These are phyloP conservation scores for Oidiodendron maius DNA, from an alignment of 495 filamentous ascomycete genomes.

Conservation along the genomic window DNA sequence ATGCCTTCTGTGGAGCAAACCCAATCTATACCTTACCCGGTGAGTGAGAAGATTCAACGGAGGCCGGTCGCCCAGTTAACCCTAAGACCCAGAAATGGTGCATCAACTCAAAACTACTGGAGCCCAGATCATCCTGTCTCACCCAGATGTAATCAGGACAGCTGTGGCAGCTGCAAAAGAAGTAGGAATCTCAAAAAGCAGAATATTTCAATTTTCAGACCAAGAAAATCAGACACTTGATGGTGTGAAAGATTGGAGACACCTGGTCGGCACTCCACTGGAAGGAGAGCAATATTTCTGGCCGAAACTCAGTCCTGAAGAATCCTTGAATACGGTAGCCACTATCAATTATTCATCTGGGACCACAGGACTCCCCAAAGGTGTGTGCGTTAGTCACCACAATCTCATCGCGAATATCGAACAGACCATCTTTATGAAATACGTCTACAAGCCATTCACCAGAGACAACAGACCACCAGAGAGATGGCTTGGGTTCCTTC, in stretches of 20 bases:
- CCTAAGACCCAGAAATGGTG: constrained; percentile 25
- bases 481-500: constrained; percentile 32
- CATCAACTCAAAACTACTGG: constrained; percentile 37
- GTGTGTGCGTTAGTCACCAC: constrained; percentile 44
- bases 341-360: constrained; percentile 15
- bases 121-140: constrained; percentile 29
- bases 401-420: constrained; percentile 42
- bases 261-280: constrained; percentile 34
- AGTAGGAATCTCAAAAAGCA: constrained; percentile 31
- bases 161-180: constrained; percentile 32
- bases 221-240: constrained; percentile 14
- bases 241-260: constrained; percentile 43
- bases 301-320: constrained; percentile 4
- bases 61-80: too few relatives aligned
- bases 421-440: constrained; percentile 30
- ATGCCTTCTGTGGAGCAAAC: constrained; percentile 30
- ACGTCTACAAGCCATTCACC: constrained; percentile 29
- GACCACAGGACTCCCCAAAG: constrained; percentile 33
- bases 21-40: constrained; percentile 29
- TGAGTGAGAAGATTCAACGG: constrained; percentile 8
- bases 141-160: constrained; percentile 27
- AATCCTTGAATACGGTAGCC: constrained; percentile 1
- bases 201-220: constrained; percentile 47
- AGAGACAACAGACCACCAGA: constrained; percentile 23
- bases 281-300: constrained; percentile 36